Base-by-base conservation (phyloP, 225 moss, liverwort and hornwort species). In the Rhytidiadelphus loreus region DNA sequence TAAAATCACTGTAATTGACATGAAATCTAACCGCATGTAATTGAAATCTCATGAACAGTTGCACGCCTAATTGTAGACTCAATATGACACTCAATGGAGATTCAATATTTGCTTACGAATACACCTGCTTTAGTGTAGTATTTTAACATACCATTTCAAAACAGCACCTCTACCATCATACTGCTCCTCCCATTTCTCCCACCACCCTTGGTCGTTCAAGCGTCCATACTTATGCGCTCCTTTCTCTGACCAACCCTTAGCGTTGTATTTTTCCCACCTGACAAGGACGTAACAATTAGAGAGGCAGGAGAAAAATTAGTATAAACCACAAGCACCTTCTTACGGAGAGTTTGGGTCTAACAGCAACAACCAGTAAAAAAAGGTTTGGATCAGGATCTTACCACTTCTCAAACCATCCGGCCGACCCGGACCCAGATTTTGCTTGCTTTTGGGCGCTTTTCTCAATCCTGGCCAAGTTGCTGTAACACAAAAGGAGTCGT, bases 331-430 rank as follows among this genome's bases (percentile, higher is more conserved):
- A 68, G 48, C 55, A 75, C 65, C 56, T 75, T 26, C 63, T 16
- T 53, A n/a, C 13, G 29, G 53, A 30, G 19, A 48, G 66, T 43
- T 55, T 82, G 35, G 9, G 32, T 84, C 53, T 37, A 64, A 80
- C 59, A 66, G 26, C 32, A 81, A 57, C 59, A 70, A 22, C 32
- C 62, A 80, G 48, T 41, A 82, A 44, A 57, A n/a, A 77, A 81
- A 64, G 53, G 59, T 41, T 64, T 32, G 78, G 64, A 55, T 83
- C 64, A 83, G 71, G 61, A 81, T 63, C 72, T 30, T 92, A 98
- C 98, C 98, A 98, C 92, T 98, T 98, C 89, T 98, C 98, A 88
- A 97, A 98, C 98, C 98, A 98, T 50, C 98, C 97, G 88, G 97
- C 98, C 83, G 97, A 93, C 78, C 97, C 98, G 87, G 94, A 95